Base-by-base conservation (phyloP, 805 yeast genomes). In the Ogataea neopini region DNA sequence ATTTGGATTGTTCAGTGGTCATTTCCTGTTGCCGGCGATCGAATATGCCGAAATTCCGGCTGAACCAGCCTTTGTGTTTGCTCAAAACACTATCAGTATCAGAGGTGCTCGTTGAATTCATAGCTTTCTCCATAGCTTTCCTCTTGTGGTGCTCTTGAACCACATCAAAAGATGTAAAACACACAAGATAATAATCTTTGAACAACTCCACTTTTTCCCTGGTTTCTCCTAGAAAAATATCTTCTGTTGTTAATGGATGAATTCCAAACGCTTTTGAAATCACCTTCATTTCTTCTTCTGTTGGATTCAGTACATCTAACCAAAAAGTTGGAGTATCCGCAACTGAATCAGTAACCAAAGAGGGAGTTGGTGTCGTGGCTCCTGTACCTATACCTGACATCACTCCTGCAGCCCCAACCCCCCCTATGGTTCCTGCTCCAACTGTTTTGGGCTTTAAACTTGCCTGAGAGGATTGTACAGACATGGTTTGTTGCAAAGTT, bases 201-300 rank as follows among this genome's bases (percentile, higher is more conserved):
- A 92, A 92, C 28, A 94, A 67, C 68, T 92, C 99, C 17, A 92
- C 97, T 62, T 92, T 92, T 65, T 92, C 99, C 54, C 98, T 80
- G 0, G 96, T 86, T 63, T 92, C 99, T 1, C 96, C 96, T 25
- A 91, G 69, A 50, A 87, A 86, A 40, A 92, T 91, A 69, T 92
- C 99, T 63, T 92, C 99, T 0, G 97, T 88, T 0, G 99, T 92
- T 58, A 92, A 76, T 0, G 99, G 99, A 67, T 92, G 99, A 47
- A 92, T 88, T 1, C 96, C 96, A 69, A 92, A 92, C 0, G 97
- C 83, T 59, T 89, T 89, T 22, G 95, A 81, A 11, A 92, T 58
- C 0, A 86, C 94, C 60, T 92, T 90, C 96, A 94, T 88, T 66
- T 92, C 99, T 56, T 90, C 97, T 61, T 94, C 98, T 0, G 96